Evolutionary conservation across 1,284 basidiomycete genomes (phyloP).

Genomic region (Jaminaea rosea): DNA sequence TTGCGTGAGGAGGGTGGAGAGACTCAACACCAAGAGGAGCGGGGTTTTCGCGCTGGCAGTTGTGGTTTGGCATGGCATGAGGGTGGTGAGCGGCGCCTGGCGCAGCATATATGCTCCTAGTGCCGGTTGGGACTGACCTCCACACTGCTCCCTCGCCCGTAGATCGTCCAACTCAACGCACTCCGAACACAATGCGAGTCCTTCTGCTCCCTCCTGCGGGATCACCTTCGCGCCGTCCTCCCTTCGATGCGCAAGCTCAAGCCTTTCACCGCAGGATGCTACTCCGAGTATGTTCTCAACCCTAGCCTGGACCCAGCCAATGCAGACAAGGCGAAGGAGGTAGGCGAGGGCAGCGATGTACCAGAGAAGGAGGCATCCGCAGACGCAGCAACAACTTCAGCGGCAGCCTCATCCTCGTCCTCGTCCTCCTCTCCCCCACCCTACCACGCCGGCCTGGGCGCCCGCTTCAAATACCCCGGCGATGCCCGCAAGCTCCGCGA

Average conservation of each 20-base stretch:
- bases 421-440: constrained; percentile 1
- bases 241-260: constrained; percentile 79
- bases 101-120: too few species aligned
- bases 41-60: constrained; percentile 91
- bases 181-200: constrained; percentile 88
- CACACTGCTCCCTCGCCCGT: neutral
- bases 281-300: constrained; percentile 77
- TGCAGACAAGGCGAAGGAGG: constrained; percentile 1
- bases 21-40: constrained; percentile 55
- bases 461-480: constrained; percentile 46
- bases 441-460: constrained; percentile 37
- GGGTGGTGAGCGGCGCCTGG: constrained; percentile 55
- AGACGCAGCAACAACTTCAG: neutral
- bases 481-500: constrained; percentile 56
- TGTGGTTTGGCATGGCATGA: constrained; percentile 88
- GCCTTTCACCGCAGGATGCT: constrained; percentile 80
- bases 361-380: neutral
- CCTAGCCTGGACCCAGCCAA: constrained; percentile 1
- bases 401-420: neutral
- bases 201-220: constrained; percentile 81
- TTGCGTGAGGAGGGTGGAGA: constrained; percentile 87
- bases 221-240: constrained; percentile 73
- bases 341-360: neutral
- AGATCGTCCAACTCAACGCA: constrained; percentile 92
- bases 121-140: neutral